A percentile compares a stretch with the other conserved stretches of the same genome.
Evolutionary conservation across 495 filamentous ascomycete genomes (phyloP).

Genomic region (Schizothecium vesticola): DNA sequence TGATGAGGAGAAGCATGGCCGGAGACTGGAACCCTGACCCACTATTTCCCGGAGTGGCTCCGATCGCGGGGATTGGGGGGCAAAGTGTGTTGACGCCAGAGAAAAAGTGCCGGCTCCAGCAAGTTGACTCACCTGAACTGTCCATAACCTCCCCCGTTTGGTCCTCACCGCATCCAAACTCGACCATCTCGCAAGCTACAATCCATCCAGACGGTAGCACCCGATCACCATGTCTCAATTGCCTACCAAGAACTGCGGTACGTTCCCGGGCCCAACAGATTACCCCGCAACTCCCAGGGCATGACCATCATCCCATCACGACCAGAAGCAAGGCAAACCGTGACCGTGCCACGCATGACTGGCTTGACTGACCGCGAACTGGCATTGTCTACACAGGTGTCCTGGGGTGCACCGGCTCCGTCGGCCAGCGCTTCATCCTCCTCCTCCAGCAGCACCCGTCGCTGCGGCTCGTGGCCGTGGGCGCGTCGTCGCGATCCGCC

Average conservation of each 20-base stretch:
- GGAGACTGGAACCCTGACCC: neutral
- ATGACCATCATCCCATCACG: neutral
- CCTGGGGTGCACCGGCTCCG: conserved; percentile 70
- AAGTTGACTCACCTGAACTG: conserved; percentile 15
- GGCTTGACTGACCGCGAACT: conserved; percentile 8
- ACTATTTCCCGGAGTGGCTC: neutral
- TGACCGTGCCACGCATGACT: neutral
- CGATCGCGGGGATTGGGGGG: neutral
- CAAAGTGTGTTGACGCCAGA: neutral
- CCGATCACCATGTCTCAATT: conserved; percentile 36
- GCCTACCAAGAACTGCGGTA: conserved; percentile 50
- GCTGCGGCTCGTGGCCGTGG: conserved; percentile 69
- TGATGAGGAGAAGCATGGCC: neutral
- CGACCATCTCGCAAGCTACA: neutral
- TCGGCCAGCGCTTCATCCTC: conserved; percentile 81
- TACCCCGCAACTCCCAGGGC: neutral
- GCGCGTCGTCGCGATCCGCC: conserved; percentile 71
- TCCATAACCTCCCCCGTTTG: neutral
- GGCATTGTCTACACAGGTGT: conserved; percentile 43
- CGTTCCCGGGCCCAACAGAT: conserved; percentile 9
- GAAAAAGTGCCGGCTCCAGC: neutral
- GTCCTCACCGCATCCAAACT: neutral
- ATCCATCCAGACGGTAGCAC: neutral
- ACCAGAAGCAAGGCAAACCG: neutral
- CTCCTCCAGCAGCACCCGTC: conserved; percentile 73